phyloP scores from a whole-genome alignment of 1,284 basidiomycete genomes.

The Leccinum angustisporum region DNA sequence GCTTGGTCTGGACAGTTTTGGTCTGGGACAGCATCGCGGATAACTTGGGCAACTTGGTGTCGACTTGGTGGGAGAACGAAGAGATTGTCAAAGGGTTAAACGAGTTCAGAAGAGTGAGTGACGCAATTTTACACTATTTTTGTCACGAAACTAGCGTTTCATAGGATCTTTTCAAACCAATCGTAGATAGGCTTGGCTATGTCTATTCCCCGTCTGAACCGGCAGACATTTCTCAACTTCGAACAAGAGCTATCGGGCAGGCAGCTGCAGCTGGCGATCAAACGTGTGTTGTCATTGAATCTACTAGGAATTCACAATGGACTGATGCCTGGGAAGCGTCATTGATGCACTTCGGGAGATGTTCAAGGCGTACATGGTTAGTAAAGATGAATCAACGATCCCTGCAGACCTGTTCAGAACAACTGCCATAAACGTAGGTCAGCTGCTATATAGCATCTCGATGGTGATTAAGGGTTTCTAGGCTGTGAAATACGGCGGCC shows the following conservation, averaged over 20 bases:
- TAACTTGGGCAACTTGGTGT: conserved; percentile 57
- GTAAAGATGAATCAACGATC: conserved; percentile 77
- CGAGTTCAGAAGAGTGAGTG: conserved; percentile 60
- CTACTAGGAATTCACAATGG: not conserved
- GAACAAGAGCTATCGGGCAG: conserved; percentile 73
- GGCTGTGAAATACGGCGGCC: conserved; percentile 75
- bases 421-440: conserved; percentile 50
- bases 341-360: conserved; percentile 72
- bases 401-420: conserved; percentile 71
- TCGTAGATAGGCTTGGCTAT: conserved; percentile 81
- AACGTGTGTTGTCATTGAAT: conserved; percentile 37
- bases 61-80: conserved; percentile 86
- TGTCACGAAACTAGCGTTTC: conserved; percentile 5
- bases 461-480: conserved; percentile 28
- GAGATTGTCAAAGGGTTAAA: conserved; percentile 61
- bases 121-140: not conserved
- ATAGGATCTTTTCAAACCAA: conserved; percentile 74
- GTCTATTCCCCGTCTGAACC: conserved; percentile 72
- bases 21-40: conserved; percentile 71
- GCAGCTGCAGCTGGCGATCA: conserved; percentile 66
- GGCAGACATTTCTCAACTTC: conserved; percentile 71
- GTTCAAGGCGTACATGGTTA: conserved; percentile 73
- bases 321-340: conserved; percentile 47
- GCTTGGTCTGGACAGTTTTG: conserved; percentile 46
- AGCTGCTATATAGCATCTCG: not conserved